A percentile compares a stretch with the other conserved stretches of the same genome.
phyloP scores from a whole-genome alignment of 2,329 filamentous ascomycete species.

The Colletotrichum falcatum region DNA sequence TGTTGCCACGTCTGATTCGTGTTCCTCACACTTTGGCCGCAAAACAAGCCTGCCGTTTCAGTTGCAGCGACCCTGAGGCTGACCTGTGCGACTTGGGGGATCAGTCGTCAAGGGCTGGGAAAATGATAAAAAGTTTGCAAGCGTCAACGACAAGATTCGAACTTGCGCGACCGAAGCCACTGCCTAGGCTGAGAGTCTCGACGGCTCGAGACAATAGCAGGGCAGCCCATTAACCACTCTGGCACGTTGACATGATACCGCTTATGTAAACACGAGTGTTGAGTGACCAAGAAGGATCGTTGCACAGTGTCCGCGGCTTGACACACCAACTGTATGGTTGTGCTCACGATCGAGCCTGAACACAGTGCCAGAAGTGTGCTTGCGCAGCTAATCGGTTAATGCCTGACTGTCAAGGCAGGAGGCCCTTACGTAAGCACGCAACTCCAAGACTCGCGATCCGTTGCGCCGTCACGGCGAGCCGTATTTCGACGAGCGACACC shows the following conservation, averaged over 20 bases:
- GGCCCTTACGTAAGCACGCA: slow-evolving; percentile 27
- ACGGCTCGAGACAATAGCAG: slow-evolving; percentile 24
- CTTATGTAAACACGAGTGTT: slow-evolving; percentile 19
- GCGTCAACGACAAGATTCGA: slow-evolving; percentile 41
- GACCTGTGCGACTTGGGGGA: no score
- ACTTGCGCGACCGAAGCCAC: slow-evolving; percentile 42
- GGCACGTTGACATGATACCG: slow-evolving; percentile 33
- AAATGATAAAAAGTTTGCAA: neutral
- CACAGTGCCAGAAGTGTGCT: neutral
- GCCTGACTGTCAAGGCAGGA: slow-evolving; percentile 22
- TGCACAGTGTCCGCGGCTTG: neutral
- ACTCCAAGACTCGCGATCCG: slow-evolving; percentile 20
- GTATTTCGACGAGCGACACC: slow-evolving; percentile 23
- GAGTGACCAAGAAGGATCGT: fast-evolving
- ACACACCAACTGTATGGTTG: neutral
- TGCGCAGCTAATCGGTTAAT: neutral
- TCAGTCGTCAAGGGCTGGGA: no score
- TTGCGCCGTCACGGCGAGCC: slow-evolving; percentile 13
- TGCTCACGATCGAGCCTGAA: fast-evolving
- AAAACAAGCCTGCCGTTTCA: neutral
- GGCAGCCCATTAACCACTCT: slow-evolving; percentile 42
- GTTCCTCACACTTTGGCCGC: neutral
- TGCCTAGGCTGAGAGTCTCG: slow-evolving; percentile 1
- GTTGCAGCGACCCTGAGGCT: no score
- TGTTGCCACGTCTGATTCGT: neutral